These are phyloP conservation scores for Rhodotorula sp. DNA, from an alignment of 1,284 basidiomycete genomes.

Conservation along the genomic window DNA sequence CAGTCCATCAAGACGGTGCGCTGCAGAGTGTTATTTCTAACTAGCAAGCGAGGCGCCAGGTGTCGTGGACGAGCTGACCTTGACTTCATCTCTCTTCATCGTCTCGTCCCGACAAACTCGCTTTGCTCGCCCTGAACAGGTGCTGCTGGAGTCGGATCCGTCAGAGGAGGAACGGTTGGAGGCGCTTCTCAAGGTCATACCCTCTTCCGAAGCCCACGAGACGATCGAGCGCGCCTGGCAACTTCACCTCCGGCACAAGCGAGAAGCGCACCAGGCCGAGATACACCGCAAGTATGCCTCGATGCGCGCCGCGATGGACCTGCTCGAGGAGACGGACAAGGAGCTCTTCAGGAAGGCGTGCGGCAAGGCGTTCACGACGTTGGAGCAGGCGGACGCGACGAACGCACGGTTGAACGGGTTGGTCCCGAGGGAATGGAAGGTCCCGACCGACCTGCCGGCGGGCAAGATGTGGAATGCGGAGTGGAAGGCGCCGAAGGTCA, in stretches of 20 bases:
- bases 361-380: conserved; percentile 40
- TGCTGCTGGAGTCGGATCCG: conserved; percentile 35
- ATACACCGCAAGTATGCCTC: conserved; percentile 37
- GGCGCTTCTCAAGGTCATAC: conserved; percentile 36
- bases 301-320: conserved; percentile 40
- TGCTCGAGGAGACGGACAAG: conserved; percentile 39
- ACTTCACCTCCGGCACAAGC: conserved; percentile 70
- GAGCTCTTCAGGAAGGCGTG: conserved; percentile 29
- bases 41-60: no score
- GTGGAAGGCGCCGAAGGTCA: conserved; percentile 34
- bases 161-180: conserved; percentile 33
- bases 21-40: no score
- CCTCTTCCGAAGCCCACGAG: conserved; percentile 70
- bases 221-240: conserved; percentile 92
- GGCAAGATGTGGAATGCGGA: conserved; percentile 32
- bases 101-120: background rate
- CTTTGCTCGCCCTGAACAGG: conserved; percentile 1
- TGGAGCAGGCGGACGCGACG: conserved; percentile 25
- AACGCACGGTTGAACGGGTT: conserved; percentile 36
- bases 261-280: conserved; percentile 57
- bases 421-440: conserved; percentile 37
- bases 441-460: conserved; percentile 36
- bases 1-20: conserved; percentile 36
- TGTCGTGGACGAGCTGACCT: background rate
- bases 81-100: no score